Conservation (phyloP, 2,329 filamentous ascomycete genomes). For the Mycosphaerelloides madeirae region DNA sequence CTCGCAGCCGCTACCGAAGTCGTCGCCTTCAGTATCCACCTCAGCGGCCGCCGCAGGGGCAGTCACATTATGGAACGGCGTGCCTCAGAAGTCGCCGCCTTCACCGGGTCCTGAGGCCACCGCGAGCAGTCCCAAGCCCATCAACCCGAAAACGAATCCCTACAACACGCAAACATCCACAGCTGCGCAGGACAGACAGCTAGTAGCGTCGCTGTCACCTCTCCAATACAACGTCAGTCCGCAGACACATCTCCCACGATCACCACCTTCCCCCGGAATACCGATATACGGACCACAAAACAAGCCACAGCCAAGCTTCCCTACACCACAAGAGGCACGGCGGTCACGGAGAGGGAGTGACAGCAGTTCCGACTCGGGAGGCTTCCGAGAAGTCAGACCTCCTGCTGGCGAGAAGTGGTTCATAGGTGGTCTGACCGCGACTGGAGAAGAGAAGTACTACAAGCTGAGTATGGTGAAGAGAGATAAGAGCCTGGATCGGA, state of each 20-base stretch:
- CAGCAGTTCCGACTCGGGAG: constrained; percentile 68
- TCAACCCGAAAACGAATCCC: constrained; percentile 42
- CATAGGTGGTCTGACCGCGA: constrained; percentile 69
- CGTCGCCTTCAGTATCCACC: constrained; percentile 43
- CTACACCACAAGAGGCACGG: constrained; percentile 29
- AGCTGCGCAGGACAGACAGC: constrained; percentile 36
- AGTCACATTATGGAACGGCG: constrained; percentile 24
- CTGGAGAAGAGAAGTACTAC: constrained; percentile 76
- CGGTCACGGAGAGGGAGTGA: constrained; percentile 61
- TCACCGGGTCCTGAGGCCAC: constrained; percentile 16
- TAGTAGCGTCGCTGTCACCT: constrained; percentile 35
- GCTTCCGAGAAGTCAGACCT: constrained; percentile 67
- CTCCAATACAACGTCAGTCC: constrained; percentile 36
- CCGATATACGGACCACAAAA: constrained; percentile 33
- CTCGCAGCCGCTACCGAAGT: constrained; percentile 53
- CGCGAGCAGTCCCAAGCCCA: constrained; percentile 41
- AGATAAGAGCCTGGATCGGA: constrained; percentile 66
- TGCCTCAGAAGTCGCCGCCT: constrained; percentile 13
- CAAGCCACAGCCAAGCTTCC: constrained; percentile 30
- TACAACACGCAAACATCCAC: constrained; percentile 21
- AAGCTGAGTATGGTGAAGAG: constrained; percentile 71
- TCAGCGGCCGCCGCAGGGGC: constrained; percentile 36
- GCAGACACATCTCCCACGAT: constrained; percentile 33
- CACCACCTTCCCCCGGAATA: constrained; percentile 31
- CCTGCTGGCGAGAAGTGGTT: constrained; percentile 78